Evolutionary conservation across 2,329 filamentous ascomycete genomes (phyloP).

Genomic region (Huntiella bhutanensis): DNA sequence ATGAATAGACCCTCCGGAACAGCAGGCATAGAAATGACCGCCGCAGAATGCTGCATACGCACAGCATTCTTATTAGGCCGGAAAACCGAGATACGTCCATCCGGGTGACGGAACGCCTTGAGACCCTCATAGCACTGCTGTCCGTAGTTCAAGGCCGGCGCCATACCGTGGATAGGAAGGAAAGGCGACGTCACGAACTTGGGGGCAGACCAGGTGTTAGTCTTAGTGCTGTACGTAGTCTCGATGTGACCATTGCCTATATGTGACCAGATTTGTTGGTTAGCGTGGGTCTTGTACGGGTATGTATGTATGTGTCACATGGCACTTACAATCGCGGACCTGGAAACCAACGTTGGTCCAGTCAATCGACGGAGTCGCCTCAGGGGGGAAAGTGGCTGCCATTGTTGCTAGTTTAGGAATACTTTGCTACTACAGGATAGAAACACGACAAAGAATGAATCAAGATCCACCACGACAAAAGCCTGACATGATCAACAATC

Average conservation of each 20-base stretch:
- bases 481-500: no score
- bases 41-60: conserved; percentile 69
- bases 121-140: conserved; percentile 98
- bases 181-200: conserved; percentile 67
- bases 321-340: conserved; percentile 57
- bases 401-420: neutral
- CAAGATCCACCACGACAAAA: no score
- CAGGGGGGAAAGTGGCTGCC: conserved; percentile 45
- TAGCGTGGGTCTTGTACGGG: neutral
- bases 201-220: conserved; percentile 58
- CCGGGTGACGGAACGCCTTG: conserved; percentile 76
- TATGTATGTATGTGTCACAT: neutral
- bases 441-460: no score
- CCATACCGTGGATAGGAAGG: conserved; percentile 85
- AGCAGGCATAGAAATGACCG: conserved; percentile 63
- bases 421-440: neutral
- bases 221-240: conserved; percentile 58
- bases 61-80: conserved; percentile 67
- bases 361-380: conserved; percentile 67
- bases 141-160: conserved; percentile 87
- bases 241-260: conserved; percentile 87
- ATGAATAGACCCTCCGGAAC: conserved; percentile 64
- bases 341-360: conserved; percentile 89
- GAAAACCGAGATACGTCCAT: conserved; percentile 63
- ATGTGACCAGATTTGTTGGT: neutral